Percentiles rank a stretch among this genome's conserved stretches.
Conservation (phyloP, 2,329 filamentous ascomycete genomes). For the Parastagonospora nodorum region DNA sequence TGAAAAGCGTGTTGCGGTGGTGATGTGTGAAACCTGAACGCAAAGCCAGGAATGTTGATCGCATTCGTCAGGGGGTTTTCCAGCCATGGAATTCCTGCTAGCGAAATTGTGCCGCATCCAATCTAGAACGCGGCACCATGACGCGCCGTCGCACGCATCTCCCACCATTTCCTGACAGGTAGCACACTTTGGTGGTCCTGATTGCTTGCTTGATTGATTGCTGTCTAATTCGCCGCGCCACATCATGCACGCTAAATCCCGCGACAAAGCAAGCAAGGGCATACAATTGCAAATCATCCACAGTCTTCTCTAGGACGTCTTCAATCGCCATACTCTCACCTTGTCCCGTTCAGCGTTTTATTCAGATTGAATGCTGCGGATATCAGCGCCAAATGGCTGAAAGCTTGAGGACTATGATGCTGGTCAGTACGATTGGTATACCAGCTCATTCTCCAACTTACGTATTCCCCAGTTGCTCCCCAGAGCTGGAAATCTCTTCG, state of each 20-base stretch:
- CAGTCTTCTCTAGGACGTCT: neutral
- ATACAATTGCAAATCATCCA: no score
- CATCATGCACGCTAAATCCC: no score
- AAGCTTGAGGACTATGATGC: slow-evolving; percentile 65
- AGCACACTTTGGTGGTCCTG: no score
- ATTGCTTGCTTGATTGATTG: no score
- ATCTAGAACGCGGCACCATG: slow-evolving; percentile 13
- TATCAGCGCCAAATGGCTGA: slow-evolving; percentile 75
- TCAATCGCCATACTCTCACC: neutral
- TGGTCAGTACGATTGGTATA: no score
- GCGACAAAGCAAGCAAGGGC: no score
- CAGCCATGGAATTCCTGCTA: slow-evolving; percentile 15
- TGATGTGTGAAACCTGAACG: neutral
- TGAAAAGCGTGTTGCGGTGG: slow-evolving; percentile 2
- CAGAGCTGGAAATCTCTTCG: slow-evolving; percentile 75
- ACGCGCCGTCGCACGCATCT: slow-evolving; percentile 3
- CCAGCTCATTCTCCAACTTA: no score
- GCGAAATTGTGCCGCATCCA: slow-evolving; percentile 3
- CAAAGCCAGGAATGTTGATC: slow-evolving; percentile 13
- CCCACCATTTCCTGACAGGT: no score
- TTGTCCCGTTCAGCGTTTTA: slow-evolving; percentile 44
- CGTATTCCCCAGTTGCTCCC: slow-evolving; percentile 79
- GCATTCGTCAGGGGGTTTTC: slow-evolving; percentile 17
- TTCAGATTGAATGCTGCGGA: slow-evolving; percentile 79
- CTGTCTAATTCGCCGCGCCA: no score